Evolutionary conservation across 1,139 yeast species (phyloP), one percentile per base, ranked within the genome.

Genomic region (Diutina mesorugosa): DNA sequence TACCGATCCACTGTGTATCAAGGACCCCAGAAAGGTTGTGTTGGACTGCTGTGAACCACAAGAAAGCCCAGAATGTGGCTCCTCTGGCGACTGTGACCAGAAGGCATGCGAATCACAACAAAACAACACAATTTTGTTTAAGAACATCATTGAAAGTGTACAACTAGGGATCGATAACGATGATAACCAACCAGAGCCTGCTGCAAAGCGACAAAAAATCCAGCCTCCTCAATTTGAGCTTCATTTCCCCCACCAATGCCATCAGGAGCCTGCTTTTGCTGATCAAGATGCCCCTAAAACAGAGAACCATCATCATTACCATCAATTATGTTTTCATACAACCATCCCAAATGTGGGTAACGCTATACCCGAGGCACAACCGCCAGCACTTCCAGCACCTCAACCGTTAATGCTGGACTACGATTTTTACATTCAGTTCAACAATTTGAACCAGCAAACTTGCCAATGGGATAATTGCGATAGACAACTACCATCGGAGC

Each of bases 271-370:
- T 35, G 55, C 54, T 29, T 45, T 47, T 7, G 57, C 58, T 12
- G 58, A 51, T 10, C 55, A 51, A 2, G 50, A 45, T 21, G 38
- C 28, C 9, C 12, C 52, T 18, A 3, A 38, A 29, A 6, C 32
- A 29, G 48, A 46, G 10, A 45, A 51, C 45, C 59, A 61, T 29
- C 69, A 67, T 56, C 69, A 70, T 58, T 63, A 70, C n/a, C 79
- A 76, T 59, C 78, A 76, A 62, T 74, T 79, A 5, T 75, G 77
- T 60, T 76, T 76, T 60, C 80, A 76, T 59, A 73, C 80, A 4
- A 72, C 72, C 38, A 70, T 76, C 12, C 76, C 77, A 2, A 69
- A 72, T 48, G 53, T 29, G n/a, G 32, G 14, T 30, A 16, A 14
- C 28, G 56, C 55, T 10, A 55, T 55, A 10, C 21, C 58, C 8